phyloP scores from a whole-genome alignment of 208 protist genomes.

The Lotmaria passim region DNA sequence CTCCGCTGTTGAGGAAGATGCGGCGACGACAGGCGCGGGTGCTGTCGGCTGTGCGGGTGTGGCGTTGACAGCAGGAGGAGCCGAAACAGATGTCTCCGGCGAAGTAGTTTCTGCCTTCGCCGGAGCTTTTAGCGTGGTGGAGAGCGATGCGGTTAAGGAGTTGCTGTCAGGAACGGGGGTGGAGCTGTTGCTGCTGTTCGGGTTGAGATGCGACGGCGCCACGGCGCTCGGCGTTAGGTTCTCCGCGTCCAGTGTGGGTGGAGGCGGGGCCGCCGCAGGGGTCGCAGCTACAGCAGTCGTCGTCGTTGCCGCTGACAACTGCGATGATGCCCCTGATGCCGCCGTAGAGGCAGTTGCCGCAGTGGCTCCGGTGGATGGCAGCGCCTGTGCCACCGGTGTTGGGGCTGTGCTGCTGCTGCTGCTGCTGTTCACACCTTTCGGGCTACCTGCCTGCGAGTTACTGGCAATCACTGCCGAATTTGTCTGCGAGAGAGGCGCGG shows the following conservation, averaged over 20 bases:
- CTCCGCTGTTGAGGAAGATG: background rate
- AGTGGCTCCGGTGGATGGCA: too few species aligned
- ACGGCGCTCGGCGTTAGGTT: background rate
- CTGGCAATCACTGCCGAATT: background rate
- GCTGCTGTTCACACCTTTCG: too few species aligned
- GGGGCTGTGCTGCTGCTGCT: too few species aligned
- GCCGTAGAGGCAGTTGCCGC: too few species aligned
- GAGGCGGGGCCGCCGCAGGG: background rate
- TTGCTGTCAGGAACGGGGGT: background rate
- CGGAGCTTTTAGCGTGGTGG: background rate
- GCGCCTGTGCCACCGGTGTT: too few species aligned
- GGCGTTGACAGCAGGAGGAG: too few species aligned
- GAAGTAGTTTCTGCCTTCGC: conserved; percentile 4
- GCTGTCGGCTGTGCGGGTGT: background rate
- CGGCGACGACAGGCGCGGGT: background rate
- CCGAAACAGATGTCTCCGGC: background rate
- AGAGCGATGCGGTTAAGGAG: background rate
- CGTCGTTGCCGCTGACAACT: too few species aligned
- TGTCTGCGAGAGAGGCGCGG: background rate
- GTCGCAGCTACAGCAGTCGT: background rate
- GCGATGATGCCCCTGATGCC: background rate
- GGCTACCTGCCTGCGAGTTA: too few species aligned
- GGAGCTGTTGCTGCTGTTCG: conserved; percentile 10
- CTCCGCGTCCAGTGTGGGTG: conserved; percentile 1
- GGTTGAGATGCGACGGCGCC: conserved; percentile 1